Evolutionary conservation across 164 flowering plant species (phyloP).

Genomic region (Stephania yunnanensis): DNA sequence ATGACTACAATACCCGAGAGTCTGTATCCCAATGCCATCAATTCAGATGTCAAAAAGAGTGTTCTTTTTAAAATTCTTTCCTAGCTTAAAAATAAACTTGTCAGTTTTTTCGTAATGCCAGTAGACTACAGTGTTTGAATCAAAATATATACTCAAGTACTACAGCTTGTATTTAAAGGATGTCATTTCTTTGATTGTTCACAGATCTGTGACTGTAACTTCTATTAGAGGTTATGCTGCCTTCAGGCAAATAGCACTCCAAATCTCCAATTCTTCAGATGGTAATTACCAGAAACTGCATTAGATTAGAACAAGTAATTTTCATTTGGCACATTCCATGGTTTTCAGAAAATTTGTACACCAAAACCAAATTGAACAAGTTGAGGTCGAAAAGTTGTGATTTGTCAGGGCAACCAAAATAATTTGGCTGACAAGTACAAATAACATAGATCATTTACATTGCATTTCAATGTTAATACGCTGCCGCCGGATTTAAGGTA

Average conservation of each 20-base stretch:
- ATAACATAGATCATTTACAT: background rate
- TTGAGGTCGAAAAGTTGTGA: background rate
- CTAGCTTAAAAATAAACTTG: constrained; percentile 23
- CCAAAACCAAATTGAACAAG: background rate
- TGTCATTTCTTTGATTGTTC: background rate
- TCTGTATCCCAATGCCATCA: constrained; percentile 8
- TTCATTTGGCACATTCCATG: background rate
- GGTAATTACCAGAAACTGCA: too few species aligned
- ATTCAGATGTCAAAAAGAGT: constrained; percentile 29
- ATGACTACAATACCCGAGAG: background rate
- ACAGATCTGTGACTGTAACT: background rate
- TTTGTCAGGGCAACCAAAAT: background rate
- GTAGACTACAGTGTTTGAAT: background rate
- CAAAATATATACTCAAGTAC: background rate
- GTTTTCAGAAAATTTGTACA: background rate
- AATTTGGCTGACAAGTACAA: background rate
- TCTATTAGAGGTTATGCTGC: background rate
- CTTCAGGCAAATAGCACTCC: too few species aligned
- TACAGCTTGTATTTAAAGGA: background rate
- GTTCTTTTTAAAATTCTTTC: constrained; percentile 24
- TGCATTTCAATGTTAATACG: background rate
- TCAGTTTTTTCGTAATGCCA: background rate
- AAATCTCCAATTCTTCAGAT: too few species aligned
- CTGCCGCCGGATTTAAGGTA: background rate
- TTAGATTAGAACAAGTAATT: too few species aligned